These are phyloP conservation scores for Zychaea mexicana DNA, from an alignment of 371 early-diverging fungal species.

Conservation along the genomic window DNA sequence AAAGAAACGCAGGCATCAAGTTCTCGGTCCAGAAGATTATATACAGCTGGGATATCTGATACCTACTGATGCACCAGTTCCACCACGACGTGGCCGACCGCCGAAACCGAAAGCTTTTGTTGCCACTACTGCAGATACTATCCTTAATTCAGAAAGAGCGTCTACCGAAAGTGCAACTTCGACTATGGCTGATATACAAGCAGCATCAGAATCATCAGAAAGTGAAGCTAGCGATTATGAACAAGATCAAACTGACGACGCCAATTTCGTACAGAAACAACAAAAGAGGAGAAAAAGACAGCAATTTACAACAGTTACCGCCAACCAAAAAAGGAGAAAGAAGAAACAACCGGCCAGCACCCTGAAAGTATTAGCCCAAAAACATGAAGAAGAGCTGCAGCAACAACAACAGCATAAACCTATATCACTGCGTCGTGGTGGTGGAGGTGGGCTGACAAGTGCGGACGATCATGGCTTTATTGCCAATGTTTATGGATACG, in stretches of 20 bases:
- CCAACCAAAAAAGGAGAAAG: neutral
- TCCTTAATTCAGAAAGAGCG: too few relatives aligned
- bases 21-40: conserved; percentile 43
- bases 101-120: neutral
- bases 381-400: conserved; percentile 2
- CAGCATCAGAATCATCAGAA: neutral
- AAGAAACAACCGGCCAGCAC: neutral
- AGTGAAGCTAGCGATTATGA: neutral
- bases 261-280: too few relatives aligned
- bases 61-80: conserved; percentile 7
- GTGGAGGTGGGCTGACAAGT: neutral
- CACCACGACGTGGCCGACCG: conserved; percentile 8
- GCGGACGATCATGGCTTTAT: conserved; percentile 31
- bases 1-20: conserved; percentile 28
- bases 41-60: conserved; percentile 33
- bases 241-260: neutral
- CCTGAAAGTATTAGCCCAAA: neutral
- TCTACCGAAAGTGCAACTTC: too few relatives aligned
- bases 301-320: neutral
- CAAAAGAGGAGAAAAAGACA: conserved; percentile 13
- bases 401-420: neutral
- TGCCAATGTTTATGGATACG: conserved; percentile 59
- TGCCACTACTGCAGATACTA: neutral
- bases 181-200: too few relatives aligned
- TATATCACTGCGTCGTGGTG: conserved; percentile 2